Base-by-base conservation (phyloP, 441 rosid species). In the Brassica balearica region DNA sequence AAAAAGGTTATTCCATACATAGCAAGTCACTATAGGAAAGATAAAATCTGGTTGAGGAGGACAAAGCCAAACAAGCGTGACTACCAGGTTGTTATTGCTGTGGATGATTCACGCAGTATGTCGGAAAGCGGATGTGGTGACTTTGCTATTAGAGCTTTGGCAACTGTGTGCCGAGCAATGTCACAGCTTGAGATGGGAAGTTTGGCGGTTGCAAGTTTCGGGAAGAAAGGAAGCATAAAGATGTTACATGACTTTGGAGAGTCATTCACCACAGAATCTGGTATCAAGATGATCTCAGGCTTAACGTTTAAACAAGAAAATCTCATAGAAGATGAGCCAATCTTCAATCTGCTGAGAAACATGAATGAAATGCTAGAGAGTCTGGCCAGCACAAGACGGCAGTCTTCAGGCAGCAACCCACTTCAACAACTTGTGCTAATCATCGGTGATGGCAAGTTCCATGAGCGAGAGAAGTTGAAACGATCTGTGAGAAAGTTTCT, bases 71-170 rank as follows among this genome's bases (percentile, higher is more conserved):
- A 91, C 86, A 96, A 94, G 82, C 97, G 98, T 58, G 98, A 96
- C 76, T 96, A 94, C 85, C 99, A 94, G 85, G 94, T 93, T 17
- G 88, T 94, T 60, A 92, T 94, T 67, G 98, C 97, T 64, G 91
- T 96, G 78, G 99, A 96, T 86, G 99, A 94, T 77, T 96, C 98
- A 2, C 88, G 87, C 62, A 96, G 99, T 82, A 94, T 96, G 98
- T 91, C 95, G 15, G 97, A 90, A 88, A 85, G 91, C 82, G 78
- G 92, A 51, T 96, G 98, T 82, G 93, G 96, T 43, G 92, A 87
- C 19, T 93, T 89, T 72, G 99, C 99, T 14, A 77, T 94, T 22
- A 95, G 93, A 85, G 95, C 99, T 74, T 82, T 96, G 85, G 96
- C 94, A 75, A 93, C 98, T 0, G 98, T 96, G 11, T 93, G 99